phyloP scores from a whole-genome alignment of 208 protist genomes.

The Phytomonas sp. region DNA sequence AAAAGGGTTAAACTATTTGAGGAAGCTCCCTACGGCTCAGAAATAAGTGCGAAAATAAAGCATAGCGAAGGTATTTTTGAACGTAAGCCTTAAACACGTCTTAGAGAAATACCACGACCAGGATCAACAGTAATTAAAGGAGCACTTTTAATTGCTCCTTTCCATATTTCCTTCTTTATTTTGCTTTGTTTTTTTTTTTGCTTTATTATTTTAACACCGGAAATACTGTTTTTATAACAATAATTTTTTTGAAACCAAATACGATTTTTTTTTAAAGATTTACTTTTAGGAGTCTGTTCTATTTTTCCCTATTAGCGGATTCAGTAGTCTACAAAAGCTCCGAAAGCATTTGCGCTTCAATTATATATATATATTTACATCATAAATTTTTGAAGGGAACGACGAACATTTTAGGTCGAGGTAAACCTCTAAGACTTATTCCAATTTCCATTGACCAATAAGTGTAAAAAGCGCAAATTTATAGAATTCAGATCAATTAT shows the following conservation, averaged over 20 bases:
- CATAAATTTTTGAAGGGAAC: not conserved
- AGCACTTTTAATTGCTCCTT: not conserved
- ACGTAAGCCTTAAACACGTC: constrained; percentile 1
- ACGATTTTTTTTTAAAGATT: constrained; percentile 10
- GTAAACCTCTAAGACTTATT: constrained; percentile 8
- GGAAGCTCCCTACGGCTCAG: not conserved
- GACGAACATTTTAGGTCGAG: not conserved
- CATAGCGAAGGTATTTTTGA: not conserved
- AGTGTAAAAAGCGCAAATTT: not conserved
- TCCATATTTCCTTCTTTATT: constrained; percentile 8
- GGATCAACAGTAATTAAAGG: constrained; percentile 1
- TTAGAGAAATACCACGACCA: not conserved
- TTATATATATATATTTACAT: not conserved
- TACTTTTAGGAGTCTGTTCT: constrained; percentile 1
- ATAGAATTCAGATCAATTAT: not conserved
- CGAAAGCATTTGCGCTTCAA: constrained; percentile 3
- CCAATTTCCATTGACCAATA: constrained; percentile 7
- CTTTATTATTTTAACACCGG: constrained; percentile 4
- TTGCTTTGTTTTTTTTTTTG: constrained; percentile 14
- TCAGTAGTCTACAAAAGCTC: constrained; percentile 6
- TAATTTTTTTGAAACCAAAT: constrained; percentile 2
- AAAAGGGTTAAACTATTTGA: not conserved
- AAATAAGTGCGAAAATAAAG: not conserved
- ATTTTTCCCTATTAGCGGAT: not conserved
- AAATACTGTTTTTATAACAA: not conserved